phyloP scores from a whole-genome alignment of 192 early-diverging fungal species.

The Coemansia sp. region DNA sequence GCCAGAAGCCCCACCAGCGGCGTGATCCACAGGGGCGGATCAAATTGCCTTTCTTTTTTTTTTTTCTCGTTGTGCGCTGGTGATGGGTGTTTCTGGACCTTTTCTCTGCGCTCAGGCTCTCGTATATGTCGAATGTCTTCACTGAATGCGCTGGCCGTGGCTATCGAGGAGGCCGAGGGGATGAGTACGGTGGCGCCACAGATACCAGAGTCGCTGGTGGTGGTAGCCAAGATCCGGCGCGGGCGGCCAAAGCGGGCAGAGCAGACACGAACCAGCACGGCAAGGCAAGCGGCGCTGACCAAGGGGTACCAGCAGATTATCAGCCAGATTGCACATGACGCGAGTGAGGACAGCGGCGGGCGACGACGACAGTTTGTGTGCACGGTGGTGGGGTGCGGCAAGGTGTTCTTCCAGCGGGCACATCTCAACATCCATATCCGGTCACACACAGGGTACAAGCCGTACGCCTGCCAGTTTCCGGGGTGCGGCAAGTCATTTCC shows the following conservation, averaged over 20 bases:
- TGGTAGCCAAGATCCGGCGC: constrained; percentile 37
- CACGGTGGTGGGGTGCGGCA: constrained; percentile 52
- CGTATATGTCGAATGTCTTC: no score
- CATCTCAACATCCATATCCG: constrained; percentile 70
- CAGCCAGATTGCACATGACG: constrained; percentile 40
- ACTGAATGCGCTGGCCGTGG: constrained; percentile 29
- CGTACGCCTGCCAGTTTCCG: constrained; percentile 53
- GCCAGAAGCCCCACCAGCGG: no score
- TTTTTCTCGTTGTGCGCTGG: not conserved
- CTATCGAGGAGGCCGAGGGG: not conserved
- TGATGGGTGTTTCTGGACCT: no score
- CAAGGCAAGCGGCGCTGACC: constrained; percentile 13
- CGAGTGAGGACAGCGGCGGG: constrained; percentile 37
- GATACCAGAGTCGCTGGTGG: constrained; percentile 39
- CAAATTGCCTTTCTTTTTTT: constrained; percentile 6
- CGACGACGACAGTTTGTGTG: constrained; percentile 46
- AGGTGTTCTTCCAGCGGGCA: constrained; percentile 63
- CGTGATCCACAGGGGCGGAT: not conserved
- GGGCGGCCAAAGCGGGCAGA: constrained; percentile 39
- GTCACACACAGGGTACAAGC: constrained; percentile 50
- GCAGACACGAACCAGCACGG: constrained; percentile 7
- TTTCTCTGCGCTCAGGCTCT: no score
- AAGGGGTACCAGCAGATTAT: constrained; percentile 33
- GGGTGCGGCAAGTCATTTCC: constrained; percentile 76
- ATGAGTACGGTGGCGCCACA: constrained; percentile 30